A percentile compares a stretch with the other conserved stretches of the same genome.
Evolutionary conservation across 371 early-diverging fungal species (phyloP).

Genomic region (Quaeritorhiza haematococci): DNA sequence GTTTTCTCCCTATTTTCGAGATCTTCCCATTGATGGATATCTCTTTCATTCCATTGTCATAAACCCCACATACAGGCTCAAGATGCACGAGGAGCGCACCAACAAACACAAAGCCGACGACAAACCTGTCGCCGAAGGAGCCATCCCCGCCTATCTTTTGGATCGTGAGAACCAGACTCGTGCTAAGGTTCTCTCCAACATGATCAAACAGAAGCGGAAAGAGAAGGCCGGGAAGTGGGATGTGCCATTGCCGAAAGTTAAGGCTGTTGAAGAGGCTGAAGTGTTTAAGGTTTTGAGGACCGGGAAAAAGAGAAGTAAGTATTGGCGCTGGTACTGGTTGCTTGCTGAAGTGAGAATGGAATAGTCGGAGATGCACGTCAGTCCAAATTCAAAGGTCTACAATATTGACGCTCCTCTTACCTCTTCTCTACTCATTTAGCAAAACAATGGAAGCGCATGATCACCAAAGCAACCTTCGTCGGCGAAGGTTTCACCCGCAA

Average conservation of each 20-base stretch:
- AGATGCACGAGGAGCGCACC: conserved; percentile 94
- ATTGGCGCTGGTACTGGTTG: neutral
- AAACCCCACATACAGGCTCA: conserved; percentile 66
- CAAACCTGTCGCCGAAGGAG: conserved; percentile 84
- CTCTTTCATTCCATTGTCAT: too few relatives aligned
- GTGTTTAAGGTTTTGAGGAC: conserved; percentile 98
- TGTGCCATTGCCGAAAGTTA: conserved; percentile 98
- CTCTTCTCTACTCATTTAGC: conserved; percentile 23
- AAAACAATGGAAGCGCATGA: conserved; percentile 99
- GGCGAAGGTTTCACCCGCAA: conserved; percentile 99
- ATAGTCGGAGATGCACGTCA: neutral
- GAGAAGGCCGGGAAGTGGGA: conserved; percentile 99
- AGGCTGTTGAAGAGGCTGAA: conserved; percentile 98
- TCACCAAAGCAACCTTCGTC: conserved; percentile 99
- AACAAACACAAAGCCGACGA: conserved; percentile 79
- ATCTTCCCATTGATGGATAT: neutral
- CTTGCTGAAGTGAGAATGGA: neutral
- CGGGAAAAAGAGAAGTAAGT: conserved; percentile 81
- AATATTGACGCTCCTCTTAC: neutral
- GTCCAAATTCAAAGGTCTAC: neutral
- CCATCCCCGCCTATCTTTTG: conserved; percentile 97
- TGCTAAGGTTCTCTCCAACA: conserved; percentile 95
- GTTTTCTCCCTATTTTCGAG: neutral
- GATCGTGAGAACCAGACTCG: conserved; percentile 97
- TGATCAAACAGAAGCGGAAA: conserved; percentile 99